Base-by-base conservation (phyloP, 2,329 filamentous ascomycete genomes). In the Penicillium sp. region DNA sequence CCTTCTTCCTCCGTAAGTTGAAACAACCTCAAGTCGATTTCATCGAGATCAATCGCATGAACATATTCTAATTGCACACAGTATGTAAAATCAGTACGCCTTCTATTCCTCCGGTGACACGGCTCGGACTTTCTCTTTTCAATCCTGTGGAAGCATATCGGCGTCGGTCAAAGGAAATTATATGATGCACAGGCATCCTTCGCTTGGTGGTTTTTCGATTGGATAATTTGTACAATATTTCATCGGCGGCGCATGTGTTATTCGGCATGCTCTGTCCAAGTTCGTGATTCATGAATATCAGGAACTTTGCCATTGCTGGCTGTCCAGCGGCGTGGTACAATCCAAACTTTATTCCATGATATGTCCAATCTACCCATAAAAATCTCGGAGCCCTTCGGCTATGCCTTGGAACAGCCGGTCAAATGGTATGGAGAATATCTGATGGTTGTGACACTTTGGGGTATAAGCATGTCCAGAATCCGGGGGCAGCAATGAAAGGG, bases 1-100 rank as follows among this genome's bases (percentile, higher is more conserved):
- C 65, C 79, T 89, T 55, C 79, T 89, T 61, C 86, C 86, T 71
- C 83, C 84, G 74, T 76, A 70, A 74, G 74, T 75, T 53, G 39
- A 55, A 4, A 29, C 47, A 11, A 18, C 14, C 10, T 13, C 23
- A 38, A 53, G 18, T 74, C 7, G 68, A 74, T 46, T 43, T 32
- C 39, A 43, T 41, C 27, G 26, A 44, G 14, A 47, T 41, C 14
- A 11, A 23, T 41, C 3, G 27, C 26, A 30, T 14, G 41, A 41
- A 38, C 29, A 34, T 14, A 11, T 19, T 34, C 59, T 58, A 51
- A 61, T 39, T 40, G 4, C 8, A 10, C 11, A 23, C 49, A 59
- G 57, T 42, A 58, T 60, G 54, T 61, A 59, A 57, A 53, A 49
- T 35, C 23, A 53, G 47, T 40, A 48, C 35, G 11, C 53, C 57